Evolutionary conservation across 2,329 filamentous ascomycete species (phyloP).

Genomic region (Cyanodermella asteris): DNA sequence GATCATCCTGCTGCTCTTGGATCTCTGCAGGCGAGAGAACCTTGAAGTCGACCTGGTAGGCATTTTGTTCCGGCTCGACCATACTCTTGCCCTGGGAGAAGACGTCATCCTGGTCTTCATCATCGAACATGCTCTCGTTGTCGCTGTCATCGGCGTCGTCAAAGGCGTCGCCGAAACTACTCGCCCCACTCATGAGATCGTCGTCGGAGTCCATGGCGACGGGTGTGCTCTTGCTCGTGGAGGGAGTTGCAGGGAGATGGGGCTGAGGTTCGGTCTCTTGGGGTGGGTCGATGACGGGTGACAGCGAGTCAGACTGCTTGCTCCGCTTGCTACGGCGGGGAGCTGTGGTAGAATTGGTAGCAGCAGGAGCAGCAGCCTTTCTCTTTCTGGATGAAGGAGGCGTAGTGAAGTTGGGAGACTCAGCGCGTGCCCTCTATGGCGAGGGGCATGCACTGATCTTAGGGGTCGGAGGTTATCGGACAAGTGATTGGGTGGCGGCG

Average conservation of each 20-base stretch:
- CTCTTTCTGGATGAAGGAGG: conserved; percentile 29
- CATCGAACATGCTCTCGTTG: conserved; percentile 36
- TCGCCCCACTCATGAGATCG: conserved; percentile 69
- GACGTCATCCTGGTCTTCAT: conserved; percentile 32
- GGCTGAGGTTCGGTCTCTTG: conserved; percentile 18
- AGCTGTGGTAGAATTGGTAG: too few relatives aligned
- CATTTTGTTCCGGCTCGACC: conserved; percentile 45
- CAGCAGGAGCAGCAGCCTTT: conserved; percentile 27
- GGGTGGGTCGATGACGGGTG: conserved; percentile 17
- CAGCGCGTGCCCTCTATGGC: too few relatives aligned
- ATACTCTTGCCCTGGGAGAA: conserved; percentile 50
- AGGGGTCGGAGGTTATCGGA: too few relatives aligned
- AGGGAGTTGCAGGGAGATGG: conserved; percentile 22
- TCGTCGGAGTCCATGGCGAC: conserved; percentile 82
- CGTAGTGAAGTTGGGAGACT: conserved; percentile 28
- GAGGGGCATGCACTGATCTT: too few relatives aligned
- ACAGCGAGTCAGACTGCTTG: conserved; percentile 16
- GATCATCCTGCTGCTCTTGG: conserved; percentile 59
- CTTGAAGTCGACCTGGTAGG: conserved; percentile 68
- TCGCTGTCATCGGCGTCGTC: conserved; percentile 49
- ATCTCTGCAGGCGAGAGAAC: conserved; percentile 66
- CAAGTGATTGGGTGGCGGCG: too few relatives aligned
- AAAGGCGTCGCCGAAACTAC: conserved; percentile 53
- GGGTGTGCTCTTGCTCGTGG: conserved; percentile 28
- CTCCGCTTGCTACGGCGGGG: conserved; percentile 12